These are phyloP conservation scores for Amesomyces nigricolor DNA, from an alignment of 2,329 filamentous ascomycete species.

Conservation along the genomic window DNA sequence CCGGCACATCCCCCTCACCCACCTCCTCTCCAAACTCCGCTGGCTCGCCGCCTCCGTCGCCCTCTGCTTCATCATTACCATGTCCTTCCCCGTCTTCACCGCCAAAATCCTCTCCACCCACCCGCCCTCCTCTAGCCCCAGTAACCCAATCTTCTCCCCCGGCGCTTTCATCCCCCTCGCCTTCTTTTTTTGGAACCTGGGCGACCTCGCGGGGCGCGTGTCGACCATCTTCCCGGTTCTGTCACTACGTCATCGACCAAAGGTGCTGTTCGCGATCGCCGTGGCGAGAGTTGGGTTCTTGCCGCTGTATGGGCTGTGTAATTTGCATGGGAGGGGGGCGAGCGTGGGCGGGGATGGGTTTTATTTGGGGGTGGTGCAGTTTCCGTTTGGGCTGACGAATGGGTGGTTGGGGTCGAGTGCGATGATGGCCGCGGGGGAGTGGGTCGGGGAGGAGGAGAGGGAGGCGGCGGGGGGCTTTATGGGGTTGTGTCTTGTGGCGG, in stretches of 20 bases:
- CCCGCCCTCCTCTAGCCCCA: neutral
- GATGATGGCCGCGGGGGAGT: slow-evolving; percentile 85
- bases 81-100: slow-evolving; percentile 95
- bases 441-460: slow-evolving; percentile 74
- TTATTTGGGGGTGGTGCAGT: slow-evolving; percentile 77
- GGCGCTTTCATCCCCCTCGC: slow-evolving; percentile 81
- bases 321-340: slow-evolving; percentile 71
- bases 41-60: slow-evolving; percentile 75
- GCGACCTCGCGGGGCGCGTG: slow-evolving; percentile 74
- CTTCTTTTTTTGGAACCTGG: slow-evolving; percentile 90
- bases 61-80: slow-evolving; percentile 75
- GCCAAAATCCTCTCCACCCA: slow-evolving; percentile 52
- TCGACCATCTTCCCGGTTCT: slow-evolving; percentile 51
- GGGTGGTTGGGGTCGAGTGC: slow-evolving; percentile 81
- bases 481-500: slow-evolving; percentile 81
- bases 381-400: slow-evolving; percentile 77
- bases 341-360: slow-evolving; percentile 75
- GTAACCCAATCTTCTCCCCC: slow-evolving; percentile 53
- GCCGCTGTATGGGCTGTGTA: slow-evolving; percentile 85
- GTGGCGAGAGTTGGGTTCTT: slow-evolving; percentile 64
- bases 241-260: slow-evolving; percentile 60
- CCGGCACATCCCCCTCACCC: slow-evolving; percentile 50
- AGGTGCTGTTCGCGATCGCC: slow-evolving; percentile 60
- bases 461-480: slow-evolving; percentile 93
- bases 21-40: slow-evolving; percentile 69